These are phyloP conservation scores for Trichoderma arundinaceum DNA, from an alignment of 2,329 filamentous ascomycete species.

Conservation along the genomic window DNA sequence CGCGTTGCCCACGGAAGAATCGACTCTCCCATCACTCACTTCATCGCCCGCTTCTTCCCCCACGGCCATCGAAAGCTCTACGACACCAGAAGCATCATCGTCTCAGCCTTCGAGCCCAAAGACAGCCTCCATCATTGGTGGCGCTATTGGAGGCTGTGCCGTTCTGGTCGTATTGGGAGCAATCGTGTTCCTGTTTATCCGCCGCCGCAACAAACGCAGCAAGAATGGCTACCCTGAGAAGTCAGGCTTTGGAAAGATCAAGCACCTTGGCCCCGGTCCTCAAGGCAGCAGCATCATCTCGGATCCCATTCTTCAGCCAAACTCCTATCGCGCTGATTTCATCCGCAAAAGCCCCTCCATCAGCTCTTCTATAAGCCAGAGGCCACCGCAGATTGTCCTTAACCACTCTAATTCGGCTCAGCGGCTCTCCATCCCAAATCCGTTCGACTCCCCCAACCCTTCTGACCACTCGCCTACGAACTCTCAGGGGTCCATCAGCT, in stretches of 20 bases:
- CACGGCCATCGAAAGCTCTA: constrained; percentile 28
- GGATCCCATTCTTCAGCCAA: constrained; percentile 57
- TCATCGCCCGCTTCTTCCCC: constrained; percentile 9
- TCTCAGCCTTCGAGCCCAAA: constrained; percentile 37
- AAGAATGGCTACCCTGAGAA: constrained; percentile 29
- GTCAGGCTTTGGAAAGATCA: constrained; percentile 34
- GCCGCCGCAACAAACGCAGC: constrained; percentile 37
- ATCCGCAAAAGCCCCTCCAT: constrained; percentile 47
- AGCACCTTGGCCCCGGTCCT: constrained; percentile 34
- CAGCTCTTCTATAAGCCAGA: constrained; percentile 30
- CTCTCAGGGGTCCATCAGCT: constrained; percentile 35
- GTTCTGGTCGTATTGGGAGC: constrained; percentile 49
- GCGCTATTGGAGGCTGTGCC: constrained; percentile 54
- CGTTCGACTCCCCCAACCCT: constrained; percentile 45
- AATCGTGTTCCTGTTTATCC: constrained; percentile 49
- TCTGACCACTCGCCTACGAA: constrained; percentile 36
- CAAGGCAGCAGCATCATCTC: constrained; percentile 55
- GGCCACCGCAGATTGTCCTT: constrained; percentile 27
- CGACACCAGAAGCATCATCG: constrained; percentile 19
- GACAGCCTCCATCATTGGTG: constrained; percentile 53
- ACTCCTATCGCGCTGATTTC: constrained; percentile 59
- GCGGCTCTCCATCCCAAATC: constrained; percentile 45
- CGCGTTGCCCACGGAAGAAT: neutral
- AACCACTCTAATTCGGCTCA: neutral
- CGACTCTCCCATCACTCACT: neutral